These are phyloP conservation scores for Papiliotrema nemorosa DNA, from an alignment of 1,284 basidiomycete species.

Conservation along the genomic window DNA sequence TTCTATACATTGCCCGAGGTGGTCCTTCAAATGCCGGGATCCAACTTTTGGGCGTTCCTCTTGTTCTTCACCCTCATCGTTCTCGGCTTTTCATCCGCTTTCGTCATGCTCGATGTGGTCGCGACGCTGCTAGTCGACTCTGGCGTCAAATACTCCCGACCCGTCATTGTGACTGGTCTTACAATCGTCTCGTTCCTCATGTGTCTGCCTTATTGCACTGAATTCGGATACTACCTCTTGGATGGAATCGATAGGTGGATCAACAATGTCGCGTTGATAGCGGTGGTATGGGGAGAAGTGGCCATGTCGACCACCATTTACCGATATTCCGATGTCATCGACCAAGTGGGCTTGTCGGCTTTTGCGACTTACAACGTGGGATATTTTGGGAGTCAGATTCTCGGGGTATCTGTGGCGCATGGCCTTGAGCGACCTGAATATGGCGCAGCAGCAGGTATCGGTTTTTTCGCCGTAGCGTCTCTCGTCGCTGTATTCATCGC, in stretches of 20 bases:
- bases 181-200: constrained; percentile 20
- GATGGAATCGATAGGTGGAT: constrained; percentile 25
- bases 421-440: constrained; percentile 12
- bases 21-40: constrained; percentile 24
- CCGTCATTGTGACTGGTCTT: constrained; percentile 17
- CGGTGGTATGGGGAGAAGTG: constrained; percentile 23
- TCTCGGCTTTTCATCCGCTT: constrained; percentile 21
- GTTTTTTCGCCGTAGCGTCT: constrained; percentile 10
- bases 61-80: constrained; percentile 27
- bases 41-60: constrained; percentile 25
- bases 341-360: constrained; percentile 12
- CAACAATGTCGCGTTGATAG: constrained; percentile 22
- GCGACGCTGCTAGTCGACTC: constrained; percentile 19
- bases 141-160: constrained; percentile 17
- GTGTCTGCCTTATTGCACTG: constrained; percentile 25
- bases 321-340: constrained; percentile 16
- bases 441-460: constrained; percentile 19
- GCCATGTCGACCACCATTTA: constrained; percentile 17
- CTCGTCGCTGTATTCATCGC: constrained; percentile 12
- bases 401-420: constrained; percentile 19
- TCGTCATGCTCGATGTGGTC: constrained; percentile 28
- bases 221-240: constrained; percentile 25
- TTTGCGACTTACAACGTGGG: constrained; percentile 18
- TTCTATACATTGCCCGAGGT: constrained; percentile 21
- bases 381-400: constrained; percentile 15